These are phyloP conservation scores for Tolypocladium inflatum DNA, from an alignment of 2,329 filamentous ascomycete species.

Conservation along the genomic window DNA sequence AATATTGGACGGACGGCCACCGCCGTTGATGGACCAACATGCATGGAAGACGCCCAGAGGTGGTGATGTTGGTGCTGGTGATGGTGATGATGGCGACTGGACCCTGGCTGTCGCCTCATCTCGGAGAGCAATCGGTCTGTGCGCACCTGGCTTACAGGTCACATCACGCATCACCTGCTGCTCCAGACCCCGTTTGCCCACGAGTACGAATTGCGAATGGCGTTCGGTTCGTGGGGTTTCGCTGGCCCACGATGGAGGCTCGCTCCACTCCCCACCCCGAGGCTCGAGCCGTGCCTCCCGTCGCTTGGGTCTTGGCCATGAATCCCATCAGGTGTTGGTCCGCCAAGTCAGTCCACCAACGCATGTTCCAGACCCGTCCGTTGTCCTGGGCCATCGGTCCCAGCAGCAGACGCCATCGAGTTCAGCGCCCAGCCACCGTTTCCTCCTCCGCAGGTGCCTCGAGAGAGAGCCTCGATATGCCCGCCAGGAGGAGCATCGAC, in stretches of 20 bases:
- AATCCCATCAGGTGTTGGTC: not conserved
- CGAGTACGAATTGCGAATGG: not conserved
- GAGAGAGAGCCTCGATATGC: not conserved
- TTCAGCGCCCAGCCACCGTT: not conserved
- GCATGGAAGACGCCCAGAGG: not conserved
- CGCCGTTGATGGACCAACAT: not conserved
- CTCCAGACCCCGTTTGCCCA: not conserved
- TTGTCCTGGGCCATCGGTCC: not conserved
- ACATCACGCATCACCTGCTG: not conserved
- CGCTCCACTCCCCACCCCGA: not conserved
- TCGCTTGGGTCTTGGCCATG: not conserved
- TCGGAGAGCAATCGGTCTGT: not conserved
- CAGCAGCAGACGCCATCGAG: not conserved
- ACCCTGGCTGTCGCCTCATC: not conserved
- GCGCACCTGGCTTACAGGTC: not conserved
- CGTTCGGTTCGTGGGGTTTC: not conserved
- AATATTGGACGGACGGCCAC: not conserved
- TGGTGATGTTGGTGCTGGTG: not conserved
- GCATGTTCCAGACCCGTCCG: not conserved
- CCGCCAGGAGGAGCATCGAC: not conserved
- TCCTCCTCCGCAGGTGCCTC: not conserved
- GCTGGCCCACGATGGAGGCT: not conserved
- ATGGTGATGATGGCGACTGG: not conserved
- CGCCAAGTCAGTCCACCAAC: not conserved
- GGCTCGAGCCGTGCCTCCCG: constrained; percentile 2